Percentiles rank a stretch among this genome's conserved stretches.
These are phyloP conservation scores for Torulaspora indica DNA, from an alignment of 805 yeast species.

Conservation along the genomic window DNA sequence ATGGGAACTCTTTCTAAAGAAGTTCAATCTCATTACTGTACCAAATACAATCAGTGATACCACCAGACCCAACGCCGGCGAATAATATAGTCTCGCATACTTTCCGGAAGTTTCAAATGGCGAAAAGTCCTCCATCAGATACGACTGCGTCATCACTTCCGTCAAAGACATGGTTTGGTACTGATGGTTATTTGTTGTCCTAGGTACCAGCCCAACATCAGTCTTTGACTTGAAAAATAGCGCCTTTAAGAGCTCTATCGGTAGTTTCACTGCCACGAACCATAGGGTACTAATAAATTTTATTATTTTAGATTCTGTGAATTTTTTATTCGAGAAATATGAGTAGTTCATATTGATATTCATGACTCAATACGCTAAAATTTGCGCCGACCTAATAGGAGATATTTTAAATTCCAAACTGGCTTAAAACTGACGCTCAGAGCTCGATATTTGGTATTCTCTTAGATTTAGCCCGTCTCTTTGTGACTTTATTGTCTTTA, in stretches of 20 bases:
- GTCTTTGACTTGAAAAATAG: not conserved
- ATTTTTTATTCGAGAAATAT: slow-evolving; percentile 2
- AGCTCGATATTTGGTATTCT: slow-evolving; percentile 11
- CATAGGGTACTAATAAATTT: slow-evolving; percentile 2
- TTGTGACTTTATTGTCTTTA: slow-evolving; percentile 19
- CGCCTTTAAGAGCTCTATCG: not conserved
- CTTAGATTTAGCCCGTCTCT: slow-evolving; percentile 14
- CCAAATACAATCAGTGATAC: slow-evolving; percentile 4
- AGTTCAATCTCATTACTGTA: slow-evolving; percentile 2
- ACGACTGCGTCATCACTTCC: slow-evolving; percentile 5
- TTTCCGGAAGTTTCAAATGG: slow-evolving; percentile 3
- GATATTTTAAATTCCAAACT: not conserved
- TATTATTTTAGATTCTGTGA: slow-evolving; percentile 1
- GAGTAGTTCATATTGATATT: not conserved
- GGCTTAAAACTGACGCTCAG: not conserved
- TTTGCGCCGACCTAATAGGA: not conserved
- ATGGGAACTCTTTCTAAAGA: slow-evolving; percentile 3
- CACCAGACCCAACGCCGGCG: slow-evolving; percentile 5
- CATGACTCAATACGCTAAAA: not conserved
- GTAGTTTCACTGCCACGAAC: slow-evolving; percentile 5
- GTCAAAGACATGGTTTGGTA: slow-evolving; percentile 2
- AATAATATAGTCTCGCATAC: slow-evolving; percentile 2
- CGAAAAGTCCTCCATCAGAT: slow-evolving; percentile 2
- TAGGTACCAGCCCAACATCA: not conserved
- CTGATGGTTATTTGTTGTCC: not conserved